Evolutionary conservation across 2,329 filamentous ascomycete genomes (phyloP).

Genomic region (Diaporthe sp.): DNA sequence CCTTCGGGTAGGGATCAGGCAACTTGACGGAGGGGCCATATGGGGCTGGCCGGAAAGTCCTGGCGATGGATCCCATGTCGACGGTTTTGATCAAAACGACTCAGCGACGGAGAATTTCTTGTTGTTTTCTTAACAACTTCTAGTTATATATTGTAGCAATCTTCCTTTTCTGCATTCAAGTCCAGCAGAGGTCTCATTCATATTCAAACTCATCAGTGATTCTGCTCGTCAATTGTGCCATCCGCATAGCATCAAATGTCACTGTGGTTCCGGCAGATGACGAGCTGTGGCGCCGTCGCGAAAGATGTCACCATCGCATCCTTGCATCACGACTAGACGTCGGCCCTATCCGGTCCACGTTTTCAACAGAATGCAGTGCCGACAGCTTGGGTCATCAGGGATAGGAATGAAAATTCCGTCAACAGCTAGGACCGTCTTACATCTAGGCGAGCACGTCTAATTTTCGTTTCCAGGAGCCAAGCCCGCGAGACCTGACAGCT

Average conservation of each 20-base stretch:
- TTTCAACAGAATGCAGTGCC: background rate
- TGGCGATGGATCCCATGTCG: slow-evolving; percentile 7
- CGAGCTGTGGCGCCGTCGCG: slow-evolving; percentile 10
- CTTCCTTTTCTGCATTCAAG: background rate
- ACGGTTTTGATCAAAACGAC: background rate
- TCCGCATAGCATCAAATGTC: background rate
- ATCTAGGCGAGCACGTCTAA: background rate
- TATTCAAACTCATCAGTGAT: background rate
- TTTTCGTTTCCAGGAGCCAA: background rate
- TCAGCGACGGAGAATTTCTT: background rate
- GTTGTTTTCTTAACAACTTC: background rate
- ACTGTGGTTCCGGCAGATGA: background rate
- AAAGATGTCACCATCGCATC: slow-evolving; percentile 22
- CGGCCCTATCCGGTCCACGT: slow-evolving; percentile 15
- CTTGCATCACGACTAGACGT: slow-evolving; percentile 5
- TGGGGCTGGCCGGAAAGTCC: background rate
- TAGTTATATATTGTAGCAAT: background rate
- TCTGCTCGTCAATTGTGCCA: background rate
- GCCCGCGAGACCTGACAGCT: background rate
- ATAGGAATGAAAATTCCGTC: background rate
- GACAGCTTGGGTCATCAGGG: background rate
- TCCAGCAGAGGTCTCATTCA: background rate
- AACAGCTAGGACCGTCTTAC: background rate
- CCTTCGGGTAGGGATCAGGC: background rate
- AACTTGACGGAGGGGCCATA: slow-evolving; percentile 1